Base-by-base conservation (phyloP, 768 basidiomycete genomes). In the Ephemerocybe angulata region DNA sequence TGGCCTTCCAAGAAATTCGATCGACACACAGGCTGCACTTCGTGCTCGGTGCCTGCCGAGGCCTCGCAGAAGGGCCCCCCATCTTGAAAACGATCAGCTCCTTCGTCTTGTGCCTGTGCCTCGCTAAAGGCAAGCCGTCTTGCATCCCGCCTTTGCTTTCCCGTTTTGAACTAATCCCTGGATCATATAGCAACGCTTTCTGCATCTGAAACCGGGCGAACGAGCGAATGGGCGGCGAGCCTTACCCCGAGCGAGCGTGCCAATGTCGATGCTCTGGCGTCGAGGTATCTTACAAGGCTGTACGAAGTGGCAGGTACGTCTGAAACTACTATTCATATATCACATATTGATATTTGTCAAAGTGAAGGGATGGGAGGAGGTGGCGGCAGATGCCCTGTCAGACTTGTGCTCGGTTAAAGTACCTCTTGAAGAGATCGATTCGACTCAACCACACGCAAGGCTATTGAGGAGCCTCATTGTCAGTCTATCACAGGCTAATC, bases 21-120 rank as follows among this genome's bases (percentile, higher is more conserved):
- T 48, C 47, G 6, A 21, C 37, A 19, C 31, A 50, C 25, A 47
- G 54, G 17, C 22, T 38, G 22, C 37, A 29, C n/a, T 49, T 55
- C 27, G 22, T 50, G 19, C 25, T 55, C 10, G 37, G 35, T 1
- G 38, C 48, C 3, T 50, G 48, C 28, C 24, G 37, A 28, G 54
- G 37, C 12, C 21, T 55, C 25, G 19, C 29, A 13, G 24, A 49
- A 28, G 47, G 46, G 5, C 35, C 49, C 24, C 15, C n/a, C 1
- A 55, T 50, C 38, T 19, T 55, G 33, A 30, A 41, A 13, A 41
- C 7, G 8, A 38, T 55, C 33, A 50, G 47, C 40, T 8, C 47
- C 2, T 28, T 22, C 22, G 7, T 37, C 11, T 17, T 55, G 3
- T 19, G 19, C 8, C 29, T 50, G 1, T 55, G 46, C 33, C 28